Evolutionary conservation across 805 yeast genomes (phyloP), one percentile per base, ranked within the genome.

Genomic region (Candida maesae): DNA sequence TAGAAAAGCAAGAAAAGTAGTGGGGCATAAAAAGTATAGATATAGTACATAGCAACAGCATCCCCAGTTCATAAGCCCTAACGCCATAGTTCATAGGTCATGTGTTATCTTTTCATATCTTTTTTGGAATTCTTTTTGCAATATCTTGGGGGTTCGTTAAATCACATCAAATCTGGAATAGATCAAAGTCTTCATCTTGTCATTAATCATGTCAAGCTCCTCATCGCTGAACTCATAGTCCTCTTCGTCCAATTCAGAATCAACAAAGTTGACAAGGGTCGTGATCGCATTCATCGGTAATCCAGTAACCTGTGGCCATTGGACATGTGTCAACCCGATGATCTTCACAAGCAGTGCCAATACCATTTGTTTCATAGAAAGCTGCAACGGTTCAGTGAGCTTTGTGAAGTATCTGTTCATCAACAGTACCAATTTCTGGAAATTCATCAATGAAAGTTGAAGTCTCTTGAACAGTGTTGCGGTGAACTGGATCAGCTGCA

Each of bases 151-250:
- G n/a, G 39, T 33, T 35, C 42, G 15, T 43, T 18, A 42, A 38
- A 46, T 32, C n/a, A 52, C 48, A 28, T 52, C 45, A 38, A 52
- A 52, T 32, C 49, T 48, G 7, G 52, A 37, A 34, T 52, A 50
- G 17, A 52, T 42, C 35, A 52, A 33, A 24, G 31, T 30, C 26
- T 37, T 52, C 56, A 52, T 52, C 39, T 45, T 42, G n/a, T 47
- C 47, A 35, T 52, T 52, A 30, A 52, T 42, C 37, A 33, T 45
- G 16, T 30, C 39, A 15, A 52, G 39, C 34, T 52, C 55, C 20
- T 41, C 42, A 15, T 33, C 30, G 5, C 37, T 33, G 18, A 50
- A 33, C 16, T 44, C 39, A 25, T 6, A 36, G 10, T 46, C 45
- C 17, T 45, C 40, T 11, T 27, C 21, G 14, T 27, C 26, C 35